Evolutionary conservation across 2,329 filamentous ascomycete species (phyloP).

Genomic region (Thelonectria blattea): DNA sequence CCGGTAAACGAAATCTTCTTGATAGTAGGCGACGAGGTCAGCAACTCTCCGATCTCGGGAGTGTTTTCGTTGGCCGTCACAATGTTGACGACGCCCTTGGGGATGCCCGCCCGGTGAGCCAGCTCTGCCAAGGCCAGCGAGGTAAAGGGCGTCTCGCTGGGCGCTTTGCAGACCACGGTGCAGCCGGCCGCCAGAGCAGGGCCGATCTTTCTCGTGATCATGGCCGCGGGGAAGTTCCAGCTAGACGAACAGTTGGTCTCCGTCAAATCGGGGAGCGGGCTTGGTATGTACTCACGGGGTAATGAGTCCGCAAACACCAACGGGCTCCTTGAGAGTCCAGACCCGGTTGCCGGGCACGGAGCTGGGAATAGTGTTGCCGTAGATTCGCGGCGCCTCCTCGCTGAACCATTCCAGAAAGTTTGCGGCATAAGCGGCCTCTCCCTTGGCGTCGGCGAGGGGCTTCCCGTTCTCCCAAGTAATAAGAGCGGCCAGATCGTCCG

Average conservation of each 20-base stretch:
- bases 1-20: slow-evolving; percentile 96
- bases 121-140: slow-evolving; percentile 87
- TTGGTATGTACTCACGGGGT: slow-evolving; percentile 61
- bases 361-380: slow-evolving; percentile 77
- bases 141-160: slow-evolving; percentile 91
- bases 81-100: slow-evolving; percentile 89
- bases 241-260: slow-evolving; percentile 38
- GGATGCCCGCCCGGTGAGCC: slow-evolving; percentile 84
- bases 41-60: slow-evolving; percentile 73
- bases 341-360: slow-evolving; percentile 75
- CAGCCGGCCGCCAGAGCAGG: slow-evolving; percentile 91
- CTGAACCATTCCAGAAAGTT: slow-evolving; percentile 83
- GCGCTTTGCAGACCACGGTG: slow-evolving; percentile 90
- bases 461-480: slow-evolving; percentile 94
- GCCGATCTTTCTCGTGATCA: slow-evolving; percentile 74
- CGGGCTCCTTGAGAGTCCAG: slow-evolving; percentile 80
- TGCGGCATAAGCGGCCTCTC: slow-evolving; percentile 75
- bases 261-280: background rate
- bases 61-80: slow-evolving; percentile 84
- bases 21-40: slow-evolving; percentile 75
- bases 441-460: slow-evolving; percentile 75
- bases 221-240: slow-evolving; percentile 86
- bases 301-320: slow-evolving; percentile 83
- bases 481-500: slow-evolving; percentile 79
- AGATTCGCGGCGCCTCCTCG: slow-evolving; percentile 75